Conservation (phyloP, 73 alveolate genomes). For the Breviolum minutum region DNA sequence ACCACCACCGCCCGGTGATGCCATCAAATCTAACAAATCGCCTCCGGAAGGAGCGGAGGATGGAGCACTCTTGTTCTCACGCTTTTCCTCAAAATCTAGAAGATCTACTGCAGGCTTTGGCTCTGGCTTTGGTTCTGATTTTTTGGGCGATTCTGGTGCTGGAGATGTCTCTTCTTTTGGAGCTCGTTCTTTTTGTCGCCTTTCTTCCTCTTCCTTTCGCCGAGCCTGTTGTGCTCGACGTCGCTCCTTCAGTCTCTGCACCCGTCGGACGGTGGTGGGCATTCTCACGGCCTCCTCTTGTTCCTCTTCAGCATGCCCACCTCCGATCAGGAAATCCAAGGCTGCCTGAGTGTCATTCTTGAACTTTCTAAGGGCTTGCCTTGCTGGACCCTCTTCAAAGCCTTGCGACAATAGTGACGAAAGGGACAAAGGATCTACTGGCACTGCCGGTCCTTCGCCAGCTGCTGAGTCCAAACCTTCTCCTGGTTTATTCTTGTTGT, state of each 20-base stretch:
- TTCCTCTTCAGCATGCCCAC: slow-evolving; percentile 68
- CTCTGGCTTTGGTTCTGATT: neutral
- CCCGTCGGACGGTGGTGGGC: slow-evolving; percentile 58
- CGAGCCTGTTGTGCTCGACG: slow-evolving; percentile 58
- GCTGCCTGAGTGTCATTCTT: slow-evolving; percentile 92
- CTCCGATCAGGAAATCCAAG: slow-evolving; percentile 71
- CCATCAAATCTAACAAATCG: slow-evolving; percentile 32
- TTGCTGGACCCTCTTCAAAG: slow-evolving; percentile 92
- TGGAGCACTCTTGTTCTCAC: neutral
- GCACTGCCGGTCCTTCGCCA: slow-evolving; percentile 69
- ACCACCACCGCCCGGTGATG: neutral
- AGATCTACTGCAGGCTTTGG: slow-evolving; percentile 42
- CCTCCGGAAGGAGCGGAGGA: slow-evolving; percentile 11
- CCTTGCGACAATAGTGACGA: slow-evolving; percentile 88
- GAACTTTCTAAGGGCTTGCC: slow-evolving; percentile 79
- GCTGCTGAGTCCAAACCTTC: slow-evolving; percentile 93
- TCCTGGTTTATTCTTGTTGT: slow-evolving; percentile 82
- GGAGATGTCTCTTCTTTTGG: neutral
- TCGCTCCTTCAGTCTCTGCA: slow-evolving; percentile 41
- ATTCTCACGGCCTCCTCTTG: slow-evolving; percentile 61
- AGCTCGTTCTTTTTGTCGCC: neutral
- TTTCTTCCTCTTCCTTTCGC: neutral
- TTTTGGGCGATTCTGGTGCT: too few species aligned
- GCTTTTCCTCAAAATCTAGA: slow-evolving; percentile 19
- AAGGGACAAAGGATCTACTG: slow-evolving; percentile 77